Base-by-base conservation (phyloP, 2,329 filamentous ascomycete species). In the Knoxdaviesia capensis region DNA sequence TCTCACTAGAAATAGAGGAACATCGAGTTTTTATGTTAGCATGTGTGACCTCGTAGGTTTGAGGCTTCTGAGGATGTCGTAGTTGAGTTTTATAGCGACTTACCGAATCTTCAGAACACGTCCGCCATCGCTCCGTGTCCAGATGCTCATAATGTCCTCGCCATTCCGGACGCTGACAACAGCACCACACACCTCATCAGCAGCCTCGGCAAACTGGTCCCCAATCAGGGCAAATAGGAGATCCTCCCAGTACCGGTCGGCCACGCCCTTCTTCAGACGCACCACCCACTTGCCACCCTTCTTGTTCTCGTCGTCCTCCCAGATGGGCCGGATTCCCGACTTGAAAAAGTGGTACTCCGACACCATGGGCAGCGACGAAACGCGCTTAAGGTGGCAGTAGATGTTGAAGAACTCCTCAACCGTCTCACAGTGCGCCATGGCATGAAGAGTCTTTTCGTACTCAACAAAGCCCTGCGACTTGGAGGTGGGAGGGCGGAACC, bases 311-410 rank as follows among this genome's bases (percentile, higher is more conserved):
- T 94, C 86, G 52, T 98, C 90, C 60, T 98, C 90, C 90, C 90
- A 98, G 51, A 98, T 90, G 28, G 90, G 90, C 46, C 90, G 77
- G 47, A 98, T 87, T 43, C 87, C 88, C 55, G 90, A 86, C 61
- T 90, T 93, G 68, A 98, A 98, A 46, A 98, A 79, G 58, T 98
- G 90, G 56, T 94, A 98, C 61, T 98, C 90, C 29, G 87, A 94
- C 31, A 96, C 88, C 5, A 88, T 78, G 6, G 88, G 88, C 44
- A 98, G 68, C 33, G 71, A 66, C 34, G 87, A 96, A 3, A 92
- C 90, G 31, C 82, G 76, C 63, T 92, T 93, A 39, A 98, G 69
- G 59, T 96, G 86, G 43, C 73, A 68, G 56, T 94, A 96, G 34
- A 94, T 77, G 39, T 74, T 69, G 75, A 86, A 94, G 57, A 98